Evolutionary conservation across 75 land plant genomes (phyloP).

Genomic region (Pinus tabuliformis): DNA sequence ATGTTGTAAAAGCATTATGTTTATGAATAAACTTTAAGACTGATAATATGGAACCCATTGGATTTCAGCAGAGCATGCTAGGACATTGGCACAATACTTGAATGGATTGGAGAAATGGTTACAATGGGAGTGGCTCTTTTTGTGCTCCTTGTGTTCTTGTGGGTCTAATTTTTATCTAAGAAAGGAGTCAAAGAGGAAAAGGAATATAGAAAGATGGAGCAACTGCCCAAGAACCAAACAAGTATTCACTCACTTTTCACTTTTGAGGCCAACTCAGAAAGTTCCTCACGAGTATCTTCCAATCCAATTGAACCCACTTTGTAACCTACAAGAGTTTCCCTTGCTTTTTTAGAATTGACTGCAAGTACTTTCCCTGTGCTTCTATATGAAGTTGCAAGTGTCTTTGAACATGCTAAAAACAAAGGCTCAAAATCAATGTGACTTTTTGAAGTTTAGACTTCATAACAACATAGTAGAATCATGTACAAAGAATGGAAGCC

Average conservation of each 20-base stretch:
- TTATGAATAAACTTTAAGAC: too few relatives aligned
- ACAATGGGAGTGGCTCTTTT: too few relatives aligned
- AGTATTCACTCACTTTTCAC: slow-evolving; percentile 31
- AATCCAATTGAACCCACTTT: slow-evolving; percentile 39
- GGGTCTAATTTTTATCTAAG: too few relatives aligned
- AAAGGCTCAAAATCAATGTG: neutral
- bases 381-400: slow-evolving; percentile 86
- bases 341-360: slow-evolving; percentile 89
- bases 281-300: slow-evolving; percentile 75
- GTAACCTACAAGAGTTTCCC: slow-evolving; percentile 72
- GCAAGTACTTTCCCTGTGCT: slow-evolving; percentile 96
- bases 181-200: too few relatives aligned
- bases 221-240: too few relatives aligned
- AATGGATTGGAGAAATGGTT: too few relatives aligned
- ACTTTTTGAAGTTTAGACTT: neutral
- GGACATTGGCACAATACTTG: too few relatives aligned
- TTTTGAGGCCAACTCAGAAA: slow-evolving; percentile 63
- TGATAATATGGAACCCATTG: too few relatives aligned
- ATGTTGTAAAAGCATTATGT: too few relatives aligned
- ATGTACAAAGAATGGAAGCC: neutral
- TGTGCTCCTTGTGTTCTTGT: too few relatives aligned
- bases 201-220: too few relatives aligned
- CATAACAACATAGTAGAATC: neutral
- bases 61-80: too few relatives aligned
- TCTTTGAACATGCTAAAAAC: slow-evolving; percentile 70